Evolutionary conservation across 345 rosid genomes (phyloP).

Genomic region (Viola odorata): DNA sequence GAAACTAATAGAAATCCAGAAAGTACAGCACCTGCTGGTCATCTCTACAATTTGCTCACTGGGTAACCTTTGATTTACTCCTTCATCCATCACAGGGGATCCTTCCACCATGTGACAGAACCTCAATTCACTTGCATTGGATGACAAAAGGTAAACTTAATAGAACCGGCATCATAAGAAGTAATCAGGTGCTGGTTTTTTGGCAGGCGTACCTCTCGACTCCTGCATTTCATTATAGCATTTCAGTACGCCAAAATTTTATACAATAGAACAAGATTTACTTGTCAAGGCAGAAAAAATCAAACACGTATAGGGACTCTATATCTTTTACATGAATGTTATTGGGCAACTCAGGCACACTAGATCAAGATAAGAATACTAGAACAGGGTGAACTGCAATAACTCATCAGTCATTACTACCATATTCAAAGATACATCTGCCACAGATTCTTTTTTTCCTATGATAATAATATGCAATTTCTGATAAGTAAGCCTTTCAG

Average conservation of each 20-base stretch:
- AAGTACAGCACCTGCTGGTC: constrained; percentile 6
- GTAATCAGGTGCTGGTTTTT: constrained; percentile 93
- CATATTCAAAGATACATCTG: background rate
- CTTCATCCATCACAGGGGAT: background rate
- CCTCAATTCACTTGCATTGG: constrained; percentile 2
- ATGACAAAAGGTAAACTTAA: constrained; percentile 9
- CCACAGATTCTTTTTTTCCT: background rate
- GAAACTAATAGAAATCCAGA: background rate
- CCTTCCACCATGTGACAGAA: constrained; percentile 2
- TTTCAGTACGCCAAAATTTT: constrained; percentile 1
- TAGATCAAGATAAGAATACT: no score
- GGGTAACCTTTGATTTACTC: constrained; percentile 5
- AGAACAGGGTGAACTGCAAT: no score
- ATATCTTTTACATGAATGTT: no score
- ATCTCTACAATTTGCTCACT: constrained; percentile 12
- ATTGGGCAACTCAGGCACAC: no score
- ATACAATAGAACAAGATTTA: background rate
- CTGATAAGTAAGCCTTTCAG: background rate
- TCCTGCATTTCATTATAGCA: constrained; percentile 45
- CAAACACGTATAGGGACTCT: background rate
- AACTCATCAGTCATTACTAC: background rate
- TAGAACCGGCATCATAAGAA: constrained; percentile 43
- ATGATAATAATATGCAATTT: background rate
- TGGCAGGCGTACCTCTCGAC: constrained; percentile 83
- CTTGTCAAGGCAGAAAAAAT: background rate